Evolutionary conservation across 805 yeast species (phyloP).

Genomic region (Wickerhamomyces bisporus): DNA sequence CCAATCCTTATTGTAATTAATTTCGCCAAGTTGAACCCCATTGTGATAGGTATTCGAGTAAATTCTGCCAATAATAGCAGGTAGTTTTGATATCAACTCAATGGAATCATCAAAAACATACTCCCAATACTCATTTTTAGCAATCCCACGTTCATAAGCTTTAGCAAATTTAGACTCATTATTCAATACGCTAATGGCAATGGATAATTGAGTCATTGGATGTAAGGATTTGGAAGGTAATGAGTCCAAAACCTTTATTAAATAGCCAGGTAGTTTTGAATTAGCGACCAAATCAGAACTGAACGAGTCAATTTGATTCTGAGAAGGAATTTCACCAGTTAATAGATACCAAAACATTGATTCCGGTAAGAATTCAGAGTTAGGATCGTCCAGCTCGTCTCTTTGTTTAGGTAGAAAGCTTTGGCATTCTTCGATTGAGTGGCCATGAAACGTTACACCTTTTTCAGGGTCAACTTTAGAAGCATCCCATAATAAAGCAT

Average conservation of each 20-base stretch:
- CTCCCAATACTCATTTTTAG: slow-evolving; percentile 71
- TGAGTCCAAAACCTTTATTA: slow-evolving; percentile 52
- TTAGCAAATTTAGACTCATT: slow-evolving; percentile 65
- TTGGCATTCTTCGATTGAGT: slow-evolving; percentile 71
- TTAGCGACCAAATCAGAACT: slow-evolving; percentile 59
- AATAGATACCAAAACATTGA: slow-evolving; percentile 73
- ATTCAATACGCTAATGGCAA: slow-evolving; percentile 70
- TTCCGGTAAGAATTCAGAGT: slow-evolving; percentile 65
- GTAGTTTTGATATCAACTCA: slow-evolving; percentile 66
- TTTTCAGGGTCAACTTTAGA: slow-evolving; percentile 69
- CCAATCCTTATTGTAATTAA: slow-evolving; percentile 58
- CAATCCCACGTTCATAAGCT: slow-evolving; percentile 66
- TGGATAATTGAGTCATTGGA: slow-evolving; percentile 81
- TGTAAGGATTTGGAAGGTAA: slow-evolving; percentile 60
- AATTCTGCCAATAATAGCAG: slow-evolving; percentile 68
- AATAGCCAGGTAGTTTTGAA: slow-evolving; percentile 60
- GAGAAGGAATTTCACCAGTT: slow-evolving; percentile 69
- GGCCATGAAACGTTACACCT: slow-evolving; percentile 77
- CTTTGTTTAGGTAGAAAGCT: slow-evolving; percentile 51
- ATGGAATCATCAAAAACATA: slow-evolving; percentile 68
- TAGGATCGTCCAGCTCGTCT: slow-evolving; percentile 23
- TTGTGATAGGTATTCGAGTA: slow-evolving; percentile 56
- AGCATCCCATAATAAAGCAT: slow-evolving; percentile 75
- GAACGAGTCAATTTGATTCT: slow-evolving; percentile 49
- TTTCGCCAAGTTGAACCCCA: slow-evolving; percentile 48